phyloP scores from a whole-genome alignment of 805 yeast species.

The Candida ovalis region DNA sequence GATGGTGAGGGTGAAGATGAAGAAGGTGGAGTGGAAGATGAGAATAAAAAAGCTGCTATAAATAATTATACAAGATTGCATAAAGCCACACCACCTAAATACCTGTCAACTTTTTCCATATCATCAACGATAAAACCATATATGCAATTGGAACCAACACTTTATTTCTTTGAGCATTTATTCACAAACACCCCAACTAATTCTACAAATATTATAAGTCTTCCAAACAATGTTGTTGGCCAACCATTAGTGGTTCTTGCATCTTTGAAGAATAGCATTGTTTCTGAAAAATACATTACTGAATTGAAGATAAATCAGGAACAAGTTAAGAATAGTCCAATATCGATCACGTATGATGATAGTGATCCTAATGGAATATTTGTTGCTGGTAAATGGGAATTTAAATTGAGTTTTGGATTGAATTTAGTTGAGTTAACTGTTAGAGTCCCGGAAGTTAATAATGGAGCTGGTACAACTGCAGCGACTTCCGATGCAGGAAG shows the following conservation, averaged over 20 bases:
- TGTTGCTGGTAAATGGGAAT: slow-evolving; percentile 38
- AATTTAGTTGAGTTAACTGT: slow-evolving; percentile 39
- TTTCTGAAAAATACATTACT: slow-evolving; percentile 35
- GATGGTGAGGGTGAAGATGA: slow-evolving; percentile 5
- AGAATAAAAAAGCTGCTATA: slow-evolving; percentile 17
- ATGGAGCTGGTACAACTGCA: not conserved
- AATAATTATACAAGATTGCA: slow-evolving; percentile 4
- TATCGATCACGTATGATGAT: slow-evolving; percentile 33
- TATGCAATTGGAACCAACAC: slow-evolving; percentile 16
- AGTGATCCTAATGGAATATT: slow-evolving; percentile 19
- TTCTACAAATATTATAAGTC: slow-evolving; percentile 38
- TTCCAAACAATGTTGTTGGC: slow-evolving; percentile 42
- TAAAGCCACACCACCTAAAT: slow-evolving; percentile 11
- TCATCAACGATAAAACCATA: slow-evolving; percentile 32
- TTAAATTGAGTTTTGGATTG: slow-evolving; percentile 44
- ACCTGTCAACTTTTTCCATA: slow-evolving; percentile 31
- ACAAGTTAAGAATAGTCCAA: slow-evolving; percentile 39
- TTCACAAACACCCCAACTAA: slow-evolving; percentile 31
- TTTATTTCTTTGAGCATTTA: slow-evolving; percentile 21
- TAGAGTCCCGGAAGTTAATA: slow-evolving; percentile 21
- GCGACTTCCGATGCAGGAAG: too few species aligned
- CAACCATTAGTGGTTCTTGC: slow-evolving; percentile 44
- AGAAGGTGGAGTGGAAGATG: slow-evolving; percentile 6
- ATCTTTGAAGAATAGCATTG: slow-evolving; percentile 38
- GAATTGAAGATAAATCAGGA: slow-evolving; percentile 43